A percentile compares a stretch with the other conserved stretches of the same genome.
Evolutionary conservation across 192 early-diverging fungal species (phyloP).

Genomic region (Thoreauomyces humboldtii): DNA sequence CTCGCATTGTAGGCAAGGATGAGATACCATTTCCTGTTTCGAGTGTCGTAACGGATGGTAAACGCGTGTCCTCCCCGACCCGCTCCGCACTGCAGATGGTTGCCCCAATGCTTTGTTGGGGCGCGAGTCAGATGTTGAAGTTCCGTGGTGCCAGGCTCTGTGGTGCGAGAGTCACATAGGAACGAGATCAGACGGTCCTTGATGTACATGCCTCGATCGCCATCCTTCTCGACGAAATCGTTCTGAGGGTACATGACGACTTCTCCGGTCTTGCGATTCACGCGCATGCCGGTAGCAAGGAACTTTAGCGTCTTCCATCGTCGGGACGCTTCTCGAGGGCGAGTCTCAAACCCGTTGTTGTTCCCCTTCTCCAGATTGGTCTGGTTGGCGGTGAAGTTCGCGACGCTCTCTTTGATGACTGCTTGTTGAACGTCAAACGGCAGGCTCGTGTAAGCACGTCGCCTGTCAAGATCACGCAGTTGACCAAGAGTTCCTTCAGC

Average conservation of each 20-base stretch:
- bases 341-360: conserved; percentile 10
- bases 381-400: not conserved
- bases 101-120: conserved; percentile 8
- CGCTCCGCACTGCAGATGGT: conserved; percentile 1
- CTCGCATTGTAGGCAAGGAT: conserved; percentile 9
- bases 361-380: conserved; percentile 11
- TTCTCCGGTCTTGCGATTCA: conserved; percentile 1
- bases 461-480: not conserved
- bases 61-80: not conserved
- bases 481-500: not conserved
- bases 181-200: conserved; percentile 9
- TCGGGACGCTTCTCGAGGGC: not conserved
- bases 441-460: not conserved
- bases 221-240: not conserved
- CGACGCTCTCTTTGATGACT: not conserved
- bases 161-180: not conserved
- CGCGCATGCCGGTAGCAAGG: conserved; percentile 1
- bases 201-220: not conserved
- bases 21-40: conserved; percentile 6
- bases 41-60: conserved; percentile 2
- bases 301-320: conserved; percentile 19
- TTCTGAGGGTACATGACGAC: conserved; percentile 7
- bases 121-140: not conserved
- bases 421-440: conserved; percentile 17
- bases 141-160: not conserved